Evolutionary conservation across 73 alveolate species (phyloP).

Genomic region (Paramecium sexaurelia): DNA sequence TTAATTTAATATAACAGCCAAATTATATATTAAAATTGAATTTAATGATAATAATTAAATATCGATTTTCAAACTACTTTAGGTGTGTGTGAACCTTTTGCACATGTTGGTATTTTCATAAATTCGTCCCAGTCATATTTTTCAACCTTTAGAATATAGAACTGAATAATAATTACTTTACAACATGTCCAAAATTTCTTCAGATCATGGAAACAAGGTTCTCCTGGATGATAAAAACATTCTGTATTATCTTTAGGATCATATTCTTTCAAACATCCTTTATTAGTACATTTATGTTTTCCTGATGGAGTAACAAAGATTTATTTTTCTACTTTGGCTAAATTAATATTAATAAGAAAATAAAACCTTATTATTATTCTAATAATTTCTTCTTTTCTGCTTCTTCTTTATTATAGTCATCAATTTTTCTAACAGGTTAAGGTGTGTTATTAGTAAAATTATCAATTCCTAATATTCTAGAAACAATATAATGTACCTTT

Average conservation of each 20-base stretch:
- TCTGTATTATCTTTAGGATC: constrained; percentile 87
- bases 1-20: constrained; percentile 22
- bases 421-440: constrained; percentile 46
- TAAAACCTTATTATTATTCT: constrained; percentile 13
- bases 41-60: neutral
- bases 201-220: constrained; percentile 96
- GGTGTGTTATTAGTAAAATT: neutral
- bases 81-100: constrained; percentile 86
- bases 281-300: constrained; percentile 82
- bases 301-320: constrained; percentile 59
- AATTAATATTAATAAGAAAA: neutral
- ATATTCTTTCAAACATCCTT: constrained; percentile 92
- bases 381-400: constrained; percentile 39
- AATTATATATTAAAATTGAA: neutral
- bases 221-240: constrained; percentile 94
- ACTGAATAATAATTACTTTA: constrained; percentile 73
- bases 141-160: constrained; percentile 70
- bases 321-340: constrained; percentile 41
- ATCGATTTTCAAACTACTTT: constrained; percentile 43
- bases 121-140: constrained; percentile 99
- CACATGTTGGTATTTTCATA: constrained; percentile 96
- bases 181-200: constrained; percentile 99
- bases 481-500: neutral
- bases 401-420: constrained; percentile 62
- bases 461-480: constrained; percentile 37